Evolutionary conservation across 2,329 filamentous ascomycete species (phyloP), one percentile per base, ranked within the genome.

Genomic region (Phialemoniopsis sp.): DNA sequence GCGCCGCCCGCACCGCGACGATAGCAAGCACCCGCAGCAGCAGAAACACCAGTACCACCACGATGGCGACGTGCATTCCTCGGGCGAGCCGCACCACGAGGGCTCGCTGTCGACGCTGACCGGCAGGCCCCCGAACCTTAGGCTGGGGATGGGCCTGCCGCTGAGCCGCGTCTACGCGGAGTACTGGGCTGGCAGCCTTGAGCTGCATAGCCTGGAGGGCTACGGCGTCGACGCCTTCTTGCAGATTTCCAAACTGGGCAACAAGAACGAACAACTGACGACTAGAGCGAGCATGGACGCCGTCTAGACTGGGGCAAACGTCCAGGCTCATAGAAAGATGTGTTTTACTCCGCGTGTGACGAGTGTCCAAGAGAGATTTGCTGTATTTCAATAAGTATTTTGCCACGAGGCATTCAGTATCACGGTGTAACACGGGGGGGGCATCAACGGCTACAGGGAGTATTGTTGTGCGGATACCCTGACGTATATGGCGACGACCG

Each of bases 211-310:
- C 55, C 68, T 98, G 8, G 91, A 96, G 57, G 94, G 93, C 1
- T 97, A 96, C 58, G 93, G 93, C 13, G 89, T 94, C 7, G 93
- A 98, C 66, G 90, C 87, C 0, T 98, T 98, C 56, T 66, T 98
- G 46, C 90, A 97, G 58, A 95, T 98, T 44, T 95, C 89, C 5
- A 94, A 95, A 60, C 72, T 98, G 41, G 93, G 93, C 15, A 98
- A 98, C 61, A 96, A 95, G 72, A 96, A 97, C 56, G 93, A 98
- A 68, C 89, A 95, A 62, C 72, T 98, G 45, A 89, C 77, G 3
- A 89, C 80, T 19, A 71, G 86, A 53, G 86, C 86, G 18, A 80
- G 76, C 47, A 88, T 90, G 72, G 86, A 90, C 61, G 83, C 85
- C 15, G 77, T 90, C 12, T 87, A 69, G 62, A 14, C 17, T 29